Evolutionary conservation across 1,284 basidiomycete species (phyloP), one percentile per base, ranked within the genome.

Genomic region (Sporisorium exsertum): DNA sequence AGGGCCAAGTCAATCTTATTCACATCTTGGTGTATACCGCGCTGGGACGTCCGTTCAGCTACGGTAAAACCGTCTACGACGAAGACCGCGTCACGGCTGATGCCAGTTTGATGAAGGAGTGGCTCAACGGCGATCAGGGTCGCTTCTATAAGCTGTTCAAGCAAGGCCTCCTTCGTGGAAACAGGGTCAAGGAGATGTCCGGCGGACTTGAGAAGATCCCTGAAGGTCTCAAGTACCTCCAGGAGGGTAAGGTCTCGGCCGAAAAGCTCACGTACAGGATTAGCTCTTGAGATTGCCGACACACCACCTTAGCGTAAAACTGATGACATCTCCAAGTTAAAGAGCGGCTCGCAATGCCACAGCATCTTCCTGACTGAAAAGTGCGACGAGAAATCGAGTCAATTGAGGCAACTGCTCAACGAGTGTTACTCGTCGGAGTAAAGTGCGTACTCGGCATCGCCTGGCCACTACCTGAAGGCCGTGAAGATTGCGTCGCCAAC

Each of bases 211-310:
- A 67, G 4, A 58, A 26, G 9, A 65, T 84, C 26, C 49, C 63
- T 1, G 71, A 78, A 22, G 83, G 81, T 20, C 62, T 84, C 29
- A 75, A 81, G 40, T 73, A 68, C 43, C 33, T 81, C 40, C 77
- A 81, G 61, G 65, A 79, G 2, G 77, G 77, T 32, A 75, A 84
- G 50, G 78, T 79, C 7, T 80, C 77, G 1, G 78, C 74, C 7
- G 79, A 84, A 59, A 84, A 84, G 70, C 66, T 84, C 18, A 73
- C 76, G 10, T 81, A 77, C 60, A 58, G 58, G 20, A 76, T 76
- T 67, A 70, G 64, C 63, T 67, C 64, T 13, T 64, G 52, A 10
- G 6, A 4, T 20, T 2, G 42, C n/a, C 2, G 12, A 33, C n/a
- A 24, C n/a, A 22, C 18, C n/a, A 16, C 18, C 37, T 3, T 40